Base-by-base conservation (phyloP, 129 eudicot species). In the Tagetes erecta region DNA sequence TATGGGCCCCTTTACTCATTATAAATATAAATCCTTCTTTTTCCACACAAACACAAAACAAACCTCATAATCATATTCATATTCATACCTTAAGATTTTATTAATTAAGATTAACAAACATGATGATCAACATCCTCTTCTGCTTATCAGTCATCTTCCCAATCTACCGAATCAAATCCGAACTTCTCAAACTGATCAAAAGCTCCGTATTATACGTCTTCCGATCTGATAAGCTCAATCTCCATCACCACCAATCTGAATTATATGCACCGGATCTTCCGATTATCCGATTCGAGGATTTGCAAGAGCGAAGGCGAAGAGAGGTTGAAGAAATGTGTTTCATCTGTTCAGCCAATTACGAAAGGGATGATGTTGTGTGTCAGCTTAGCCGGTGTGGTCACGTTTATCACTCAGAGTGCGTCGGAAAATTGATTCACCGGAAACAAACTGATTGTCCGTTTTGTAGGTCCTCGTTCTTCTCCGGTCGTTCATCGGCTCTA, bases 351-450 rank as follows among this genome's bases (percentile, higher is more conserved):
- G 10, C 11, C 1, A 67, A 79, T 73, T 79, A 79, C 53, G 69
- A 45, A 1, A 7, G 30, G 0, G 74, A 79, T 6, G 79, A 73
- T 37, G 79, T 79, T 0, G 83, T 79, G 50, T 68, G 55, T 6
- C 78, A 72, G 62, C 83, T 79, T 53, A 79, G 83, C 62, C 74
- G 83, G 0, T 72, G 83, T 2, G 63, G 70, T 47, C 83, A 79
- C 52, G 83, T 79, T 2, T 79, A 64, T 35, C 83, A 79, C 72
- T 58, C 79, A 9, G 44, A 56, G 5, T 79, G 83, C 47, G 69
- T 65, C 36, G 74, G 79, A 4, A 55, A 72, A 38, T 7, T 55
- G 55, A 53, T 79, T 55, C 45, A 44, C 0, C 44, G 68, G 74
- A 79, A 56, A 53, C 74, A 79, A 27, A 0, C 60, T 2, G 45